Evolutionary conservation across 2,329 filamentous ascomycete species (phyloP), one percentile per base, ranked within the genome.

Genomic region (Arthrobotrys sinensis): DNA sequence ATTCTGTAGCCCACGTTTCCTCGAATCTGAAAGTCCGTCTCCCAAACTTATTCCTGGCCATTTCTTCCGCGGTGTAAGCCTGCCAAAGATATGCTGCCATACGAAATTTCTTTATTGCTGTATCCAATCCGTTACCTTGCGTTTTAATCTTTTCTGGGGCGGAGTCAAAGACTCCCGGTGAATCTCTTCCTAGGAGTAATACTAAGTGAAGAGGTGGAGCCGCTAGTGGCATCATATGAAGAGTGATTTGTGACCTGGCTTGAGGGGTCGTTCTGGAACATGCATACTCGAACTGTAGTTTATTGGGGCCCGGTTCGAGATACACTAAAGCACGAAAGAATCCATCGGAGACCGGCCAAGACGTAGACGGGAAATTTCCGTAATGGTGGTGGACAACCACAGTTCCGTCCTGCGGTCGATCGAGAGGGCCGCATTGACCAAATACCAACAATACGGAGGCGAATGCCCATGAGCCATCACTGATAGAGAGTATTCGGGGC

Each of bases 41-140:
- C 8, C 94, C 94, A 81, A 98, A 90, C 78, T 91, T 92, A 83
- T 97, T 92, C 80, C 93, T 91, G 84, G 90, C 92, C 95, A 98
- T 98, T 83, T 98, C 94, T 84, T 99, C 96, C 5, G 93, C 93
- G 0, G 95, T 98, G 82, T 97, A 98, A 6, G 94, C 93, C 84
- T 99, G 96, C 94, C 96, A 98, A 12, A 98, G 87, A 83, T 98
- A 97, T 24, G 93, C 95, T 16, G 94, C 92, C 92, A 97, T 97
- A 80, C 94, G 90, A 83, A 96, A 97, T 83, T 99, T 99, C 82
- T 89, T 90, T 64, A 97, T 88, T 0, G 96, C 96, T 6, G 89
- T 90, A 10, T 94, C 91, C 40, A 98, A 83, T 0, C 88, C 69
- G 62, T 94, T 86, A 97, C 94, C 81, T 88, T 90, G 84, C 92